phyloP scores from a whole-genome alignment of 2,329 filamentous ascomycete species.

The Thelonectria discophora region DNA sequence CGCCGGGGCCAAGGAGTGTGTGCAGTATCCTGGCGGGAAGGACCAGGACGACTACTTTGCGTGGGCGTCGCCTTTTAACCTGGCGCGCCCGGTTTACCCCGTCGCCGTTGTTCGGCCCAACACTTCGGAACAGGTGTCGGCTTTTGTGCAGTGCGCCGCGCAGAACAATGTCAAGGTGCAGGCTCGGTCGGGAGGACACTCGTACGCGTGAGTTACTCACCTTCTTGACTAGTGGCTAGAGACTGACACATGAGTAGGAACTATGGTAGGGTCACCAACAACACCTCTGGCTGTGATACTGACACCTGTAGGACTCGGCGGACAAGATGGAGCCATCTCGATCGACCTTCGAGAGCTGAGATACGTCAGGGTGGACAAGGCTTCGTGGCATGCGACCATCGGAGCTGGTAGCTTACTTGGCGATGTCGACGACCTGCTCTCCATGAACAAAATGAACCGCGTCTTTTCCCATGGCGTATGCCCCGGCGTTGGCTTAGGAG shows the following conservation, averaged over 20 bases:
- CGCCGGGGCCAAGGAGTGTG: not conserved
- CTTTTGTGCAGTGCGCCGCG: not conserved
- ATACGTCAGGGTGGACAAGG: not conserved
- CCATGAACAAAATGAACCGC: not conserved
- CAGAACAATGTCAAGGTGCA: constrained; percentile 1
- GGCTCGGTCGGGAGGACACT: constrained; percentile 1
- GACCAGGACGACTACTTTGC: not conserved
- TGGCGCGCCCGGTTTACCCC: not conserved
- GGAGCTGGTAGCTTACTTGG: constrained; percentile 1
- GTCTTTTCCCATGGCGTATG: constrained; percentile 5
- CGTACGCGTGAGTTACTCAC: not conserved
- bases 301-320: not conserved
- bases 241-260: not conserved
- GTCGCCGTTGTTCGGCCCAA: constrained; percentile 1
- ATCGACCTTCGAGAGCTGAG: not conserved
- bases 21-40: not conserved
- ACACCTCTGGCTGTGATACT: not conserved
- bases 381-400: not conserved
- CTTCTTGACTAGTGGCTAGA: no score
- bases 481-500: constrained; percentile 2
- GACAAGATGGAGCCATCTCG: not conserved
- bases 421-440: not conserved
- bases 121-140: not conserved
- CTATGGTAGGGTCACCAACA: not conserved
- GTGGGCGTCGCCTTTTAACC: constrained; percentile 1